Evolutionary conservation across 73 alveolate species (phyloP).

Genomic region (Urostyla sp.): DNA sequence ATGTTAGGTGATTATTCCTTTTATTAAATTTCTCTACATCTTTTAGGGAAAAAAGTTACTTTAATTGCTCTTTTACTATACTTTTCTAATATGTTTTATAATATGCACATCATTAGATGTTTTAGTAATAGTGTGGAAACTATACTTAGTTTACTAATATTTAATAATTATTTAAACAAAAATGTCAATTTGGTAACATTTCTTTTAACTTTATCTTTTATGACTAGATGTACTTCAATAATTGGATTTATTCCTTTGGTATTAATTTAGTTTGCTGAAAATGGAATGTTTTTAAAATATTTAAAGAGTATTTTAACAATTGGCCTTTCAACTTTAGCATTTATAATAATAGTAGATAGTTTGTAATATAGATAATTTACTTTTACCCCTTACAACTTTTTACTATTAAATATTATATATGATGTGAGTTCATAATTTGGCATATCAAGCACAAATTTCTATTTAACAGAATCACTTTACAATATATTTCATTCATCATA

Average conservation of each 20-base stretch:
- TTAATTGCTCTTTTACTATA: neutral
- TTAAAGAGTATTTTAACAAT: neutral
- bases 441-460: neutral
- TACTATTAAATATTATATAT: neutral
- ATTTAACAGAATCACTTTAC: neutral
- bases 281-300: neutral
- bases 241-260: neutral
- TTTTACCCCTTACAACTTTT: neutral
- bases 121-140: neutral
- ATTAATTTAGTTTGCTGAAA: neutral
- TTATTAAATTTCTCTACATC: neutral
- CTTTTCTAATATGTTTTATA: neutral
- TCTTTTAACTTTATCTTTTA: neutral
- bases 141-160: neutral
- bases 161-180: neutral
- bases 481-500: neutral
- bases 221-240: neutral
- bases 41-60: neutral
- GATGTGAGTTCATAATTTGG: neutral
- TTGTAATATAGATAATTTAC: neutral
- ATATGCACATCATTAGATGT: neutral
- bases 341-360: neutral
- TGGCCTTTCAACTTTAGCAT: neutral
- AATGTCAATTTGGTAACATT: neutral
- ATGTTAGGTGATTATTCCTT: conserved; percentile 8